A percentile compares a stretch with the other conserved stretches of the same genome.
Conservation (phyloP, 78 protist species). For the Dictyostelium purpureum region DNA sequence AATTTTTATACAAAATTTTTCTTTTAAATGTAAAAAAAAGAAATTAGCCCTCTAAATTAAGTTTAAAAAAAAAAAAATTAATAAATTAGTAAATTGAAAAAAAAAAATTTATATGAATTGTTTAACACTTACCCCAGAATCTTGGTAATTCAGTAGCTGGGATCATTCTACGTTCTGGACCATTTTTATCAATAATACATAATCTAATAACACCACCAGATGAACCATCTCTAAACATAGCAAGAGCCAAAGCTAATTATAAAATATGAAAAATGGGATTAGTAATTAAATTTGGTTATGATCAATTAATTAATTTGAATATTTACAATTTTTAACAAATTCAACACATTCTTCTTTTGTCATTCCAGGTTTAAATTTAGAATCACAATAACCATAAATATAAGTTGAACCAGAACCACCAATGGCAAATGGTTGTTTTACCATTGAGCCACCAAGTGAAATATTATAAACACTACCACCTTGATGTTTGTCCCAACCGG, state of each 20-base stretch:
- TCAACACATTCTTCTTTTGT: constrained; percentile 90
- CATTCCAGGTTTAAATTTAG: constrained; percentile 93
- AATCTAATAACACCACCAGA: constrained; percentile 98
- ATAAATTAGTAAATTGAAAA: not conserved
- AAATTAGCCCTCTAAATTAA: constrained; percentile 11
- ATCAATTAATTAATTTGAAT: not conserved
- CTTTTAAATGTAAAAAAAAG: no score
- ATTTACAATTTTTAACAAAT: constrained; percentile 86
- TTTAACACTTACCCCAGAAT: constrained; percentile 36
- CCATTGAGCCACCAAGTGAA: constrained; percentile 96
- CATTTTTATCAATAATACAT: constrained; percentile 87
- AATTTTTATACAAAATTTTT: no score
- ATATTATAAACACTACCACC: constrained; percentile 95
- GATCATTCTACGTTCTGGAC: constrained; percentile 82
- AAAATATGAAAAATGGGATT: not conserved
- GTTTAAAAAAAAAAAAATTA: not conserved
- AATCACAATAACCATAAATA: constrained; percentile 97
- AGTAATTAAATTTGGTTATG: no score
- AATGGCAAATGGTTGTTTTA: constrained; percentile 89
- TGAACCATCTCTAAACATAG: constrained; percentile 98
- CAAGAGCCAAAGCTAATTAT: constrained; percentile 89
- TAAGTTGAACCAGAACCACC: constrained; percentile 98
- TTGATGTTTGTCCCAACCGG: constrained; percentile 95
- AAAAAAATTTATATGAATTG: not conserved
- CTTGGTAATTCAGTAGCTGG: constrained; percentile 83